phyloP scores from a whole-genome alignment of 257 asterid species.

The Marsdenia floribunda region DNA sequence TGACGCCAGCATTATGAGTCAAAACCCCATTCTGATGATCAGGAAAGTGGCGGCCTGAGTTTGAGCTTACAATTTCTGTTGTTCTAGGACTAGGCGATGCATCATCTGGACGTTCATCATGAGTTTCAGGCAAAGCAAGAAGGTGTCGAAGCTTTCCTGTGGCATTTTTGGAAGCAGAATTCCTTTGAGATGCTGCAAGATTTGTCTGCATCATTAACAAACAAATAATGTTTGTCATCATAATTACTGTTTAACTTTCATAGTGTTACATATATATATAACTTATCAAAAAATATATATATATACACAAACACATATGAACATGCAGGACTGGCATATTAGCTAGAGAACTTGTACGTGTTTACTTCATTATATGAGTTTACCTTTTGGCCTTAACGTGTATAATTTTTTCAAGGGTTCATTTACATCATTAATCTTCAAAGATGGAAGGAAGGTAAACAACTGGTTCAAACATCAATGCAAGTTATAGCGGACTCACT shows the following conservation, averaged over 20 bases:
- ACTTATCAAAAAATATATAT: no score
- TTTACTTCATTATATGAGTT: no score
- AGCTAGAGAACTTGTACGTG: no score
- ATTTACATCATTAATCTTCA: not conserved
- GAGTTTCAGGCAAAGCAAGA: slow-evolving; percentile 16
- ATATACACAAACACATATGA: no score
- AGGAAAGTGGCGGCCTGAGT: not conserved
- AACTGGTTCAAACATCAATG: not conserved
- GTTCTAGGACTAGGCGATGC: slow-evolving; percentile 1
- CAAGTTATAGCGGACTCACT: slow-evolving; percentile 29
- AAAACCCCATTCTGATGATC: slow-evolving; percentile 6
- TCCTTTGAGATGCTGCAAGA: slow-evolving; percentile 35
- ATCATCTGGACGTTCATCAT: not conserved
- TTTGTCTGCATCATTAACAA: slow-evolving; percentile 31
- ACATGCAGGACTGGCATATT: no score
- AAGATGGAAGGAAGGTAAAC: not conserved
- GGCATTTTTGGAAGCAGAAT: slow-evolving; percentile 6
- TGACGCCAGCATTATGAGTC: slow-evolving; percentile 13
- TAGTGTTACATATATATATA: no score
- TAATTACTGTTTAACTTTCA: not conserved
- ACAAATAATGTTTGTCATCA: not conserved
- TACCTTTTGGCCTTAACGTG: not conserved
- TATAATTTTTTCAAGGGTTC: not conserved
- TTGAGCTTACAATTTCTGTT: slow-evolving; percentile 2
- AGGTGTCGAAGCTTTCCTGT: slow-evolving; percentile 15